Evolutionary conservation across 148 eudicot genomes (phyloP).

Genomic region (Vaccinium darrowii): DNA sequence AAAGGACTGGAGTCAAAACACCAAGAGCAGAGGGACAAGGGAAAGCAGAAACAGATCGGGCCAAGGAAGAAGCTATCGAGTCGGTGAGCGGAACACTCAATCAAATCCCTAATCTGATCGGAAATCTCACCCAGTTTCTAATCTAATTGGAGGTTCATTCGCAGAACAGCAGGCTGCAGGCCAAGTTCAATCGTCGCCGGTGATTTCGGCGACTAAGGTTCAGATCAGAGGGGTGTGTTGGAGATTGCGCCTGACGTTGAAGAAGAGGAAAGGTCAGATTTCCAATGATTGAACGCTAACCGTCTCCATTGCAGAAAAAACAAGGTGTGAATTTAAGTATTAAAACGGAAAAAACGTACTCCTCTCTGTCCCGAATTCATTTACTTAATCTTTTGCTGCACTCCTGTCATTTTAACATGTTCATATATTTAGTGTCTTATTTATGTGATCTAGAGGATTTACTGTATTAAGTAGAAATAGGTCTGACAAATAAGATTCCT

Average conservation of each 20-base stretch:
- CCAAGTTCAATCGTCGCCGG: not conserved
- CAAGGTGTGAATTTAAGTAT: too few species aligned
- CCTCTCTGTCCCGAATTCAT: too few species aligned
- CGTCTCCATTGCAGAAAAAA: too few species aligned
- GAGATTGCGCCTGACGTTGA: not conserved
- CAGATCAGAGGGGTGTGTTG: not conserved
- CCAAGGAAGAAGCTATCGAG: not conserved
- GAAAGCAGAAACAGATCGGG: not conserved
- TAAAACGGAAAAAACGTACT: too few species aligned
- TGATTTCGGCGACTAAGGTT: not conserved
- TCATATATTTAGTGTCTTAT: too few species aligned
- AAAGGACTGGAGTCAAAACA: not conserved
- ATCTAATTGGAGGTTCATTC: not conserved
- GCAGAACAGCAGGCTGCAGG: not conserved
- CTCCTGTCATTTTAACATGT: too few species aligned
- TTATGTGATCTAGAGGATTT: too few species aligned
- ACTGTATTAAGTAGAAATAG: too few species aligned
- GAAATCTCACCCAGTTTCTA: not conserved
- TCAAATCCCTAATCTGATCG: not conserved
- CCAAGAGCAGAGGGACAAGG: not conserved
- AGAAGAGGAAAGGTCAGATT: not conserved
- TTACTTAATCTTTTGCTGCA: too few species aligned
- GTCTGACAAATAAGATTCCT: too few species aligned
- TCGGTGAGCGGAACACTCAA: not conserved
- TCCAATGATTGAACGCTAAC: not conserved